These are phyloP conservation scores for Spizellomyces sp. DNA, from an alignment of 192 early-diverging fungal species.

Conservation along the genomic window DNA sequence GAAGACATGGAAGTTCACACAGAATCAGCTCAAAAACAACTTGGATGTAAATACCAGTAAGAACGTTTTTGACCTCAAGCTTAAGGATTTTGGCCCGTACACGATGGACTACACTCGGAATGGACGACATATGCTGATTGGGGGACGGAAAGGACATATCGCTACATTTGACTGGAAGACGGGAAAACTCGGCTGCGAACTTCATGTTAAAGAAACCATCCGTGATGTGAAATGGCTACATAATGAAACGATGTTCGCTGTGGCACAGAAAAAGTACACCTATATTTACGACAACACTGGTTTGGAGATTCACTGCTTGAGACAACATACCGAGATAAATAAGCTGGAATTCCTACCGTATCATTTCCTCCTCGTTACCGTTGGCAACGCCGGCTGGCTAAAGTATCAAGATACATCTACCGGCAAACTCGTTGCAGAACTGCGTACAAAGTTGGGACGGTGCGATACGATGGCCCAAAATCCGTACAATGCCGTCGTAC, in stretches of 20 bases:
- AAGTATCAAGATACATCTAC: slow-evolving; percentile 96
- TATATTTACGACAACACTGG: slow-evolving; percentile 94
- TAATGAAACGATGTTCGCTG: slow-evolving; percentile 91
- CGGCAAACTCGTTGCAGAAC: slow-evolving; percentile 79
- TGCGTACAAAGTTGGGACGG: slow-evolving; percentile 72
- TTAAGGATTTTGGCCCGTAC: slow-evolving; percentile 88
- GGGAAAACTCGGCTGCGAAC: slow-evolving; percentile 74
- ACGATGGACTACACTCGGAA: slow-evolving; percentile 88
- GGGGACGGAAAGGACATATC: slow-evolving; percentile 74
- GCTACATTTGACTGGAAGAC: slow-evolving; percentile 90
- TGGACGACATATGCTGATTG: slow-evolving; percentile 59
- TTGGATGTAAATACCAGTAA: slow-evolving; percentile 73
- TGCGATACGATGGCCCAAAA: slow-evolving; percentile 88
- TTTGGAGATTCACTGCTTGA: slow-evolving; percentile 85
- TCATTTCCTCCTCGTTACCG: slow-evolving; percentile 86
- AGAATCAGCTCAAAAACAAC: slow-evolving; percentile 63
- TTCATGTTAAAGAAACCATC: slow-evolving; percentile 86
- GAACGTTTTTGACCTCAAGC: slow-evolving; percentile 82
- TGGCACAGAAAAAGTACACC: slow-evolving; percentile 92
- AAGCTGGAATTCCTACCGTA: slow-evolving; percentile 88
- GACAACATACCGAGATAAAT: slow-evolving; percentile 79
- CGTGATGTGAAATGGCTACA: slow-evolving; percentile 95
- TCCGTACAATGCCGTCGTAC: slow-evolving; percentile 86
- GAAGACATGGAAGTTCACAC: slow-evolving; percentile 83
- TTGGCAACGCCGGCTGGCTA: slow-evolving; percentile 78